These are phyloP conservation scores for Penicillium goetzii DNA, from an alignment of 495 filamentous ascomycete genomes.

Conservation along the genomic window DNA sequence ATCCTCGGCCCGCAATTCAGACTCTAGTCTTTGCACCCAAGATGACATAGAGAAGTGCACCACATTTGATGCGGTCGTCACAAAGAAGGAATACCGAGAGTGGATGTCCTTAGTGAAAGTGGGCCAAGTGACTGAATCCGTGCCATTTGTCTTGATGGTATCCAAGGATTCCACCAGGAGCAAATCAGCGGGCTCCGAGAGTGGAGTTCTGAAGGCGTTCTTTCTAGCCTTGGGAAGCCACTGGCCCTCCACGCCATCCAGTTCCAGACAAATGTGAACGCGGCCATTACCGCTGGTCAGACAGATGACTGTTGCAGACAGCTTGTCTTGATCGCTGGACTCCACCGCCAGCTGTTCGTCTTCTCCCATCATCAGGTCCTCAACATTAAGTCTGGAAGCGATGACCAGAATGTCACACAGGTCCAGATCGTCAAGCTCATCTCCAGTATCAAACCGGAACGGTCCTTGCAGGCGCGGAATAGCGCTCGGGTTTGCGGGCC, in stretches of 20 bases:
- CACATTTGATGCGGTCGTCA: conserved; percentile 73
- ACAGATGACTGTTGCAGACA: conserved; percentile 75
- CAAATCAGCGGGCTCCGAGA: conserved; percentile 48
- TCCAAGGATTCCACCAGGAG: conserved; percentile 61
- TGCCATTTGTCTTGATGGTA: conserved; percentile 58
- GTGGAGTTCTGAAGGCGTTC: conserved; percentile 44
- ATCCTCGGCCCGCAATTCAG: conserved; percentile 68
- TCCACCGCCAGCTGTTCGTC: conserved; percentile 53
- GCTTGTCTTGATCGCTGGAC: conserved; percentile 60
- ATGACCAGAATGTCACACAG: conserved; percentile 64
- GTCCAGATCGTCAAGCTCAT: conserved; percentile 70
- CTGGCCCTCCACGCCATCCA: conserved; percentile 78
- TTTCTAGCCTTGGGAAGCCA: conserved; percentile 73
- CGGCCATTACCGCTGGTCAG: conserved; percentile 72
- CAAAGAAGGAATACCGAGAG: conserved; percentile 77
- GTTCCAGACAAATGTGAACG: conserved; percentile 76
- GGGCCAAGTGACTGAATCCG: conserved; percentile 60
- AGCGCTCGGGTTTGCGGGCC: conserved; percentile 70
- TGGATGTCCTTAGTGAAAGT: conserved; percentile 72
- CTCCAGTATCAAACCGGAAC: conserved; percentile 69
- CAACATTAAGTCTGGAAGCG: conserved; percentile 54
- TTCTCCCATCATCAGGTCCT: conserved; percentile 57
- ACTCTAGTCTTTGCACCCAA: conserved; percentile 77
- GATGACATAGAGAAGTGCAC: conserved; percentile 69
- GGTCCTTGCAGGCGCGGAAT: conserved; percentile 85